Conservation (phyloP, 202 grass and related monocot species). For the Brachypodium distachyon region DNA sequence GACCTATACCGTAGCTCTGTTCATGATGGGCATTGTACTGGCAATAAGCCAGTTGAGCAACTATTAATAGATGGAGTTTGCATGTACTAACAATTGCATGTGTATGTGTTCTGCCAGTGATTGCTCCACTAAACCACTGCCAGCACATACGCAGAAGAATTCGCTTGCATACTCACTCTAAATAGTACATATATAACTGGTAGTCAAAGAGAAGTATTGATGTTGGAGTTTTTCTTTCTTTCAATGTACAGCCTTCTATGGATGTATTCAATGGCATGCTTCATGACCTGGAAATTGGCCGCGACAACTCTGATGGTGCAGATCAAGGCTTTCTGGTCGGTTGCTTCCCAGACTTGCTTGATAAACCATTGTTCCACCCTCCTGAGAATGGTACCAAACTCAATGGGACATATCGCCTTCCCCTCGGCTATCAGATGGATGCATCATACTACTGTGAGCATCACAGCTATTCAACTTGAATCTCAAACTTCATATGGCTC, state of each 20-base stretch:
- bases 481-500: background rate
- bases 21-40: background rate
- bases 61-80: background rate
- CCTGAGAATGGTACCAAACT: constrained; percentile 69
- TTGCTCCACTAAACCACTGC: background rate
- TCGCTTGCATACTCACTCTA: background rate
- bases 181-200: background rate
- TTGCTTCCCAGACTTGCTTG: constrained; percentile 80
- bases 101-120: background rate
- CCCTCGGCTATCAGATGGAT: constrained; percentile 97
- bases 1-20: background rate
- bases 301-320: constrained; percentile 80
- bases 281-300: constrained; percentile 66
- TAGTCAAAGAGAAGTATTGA: background rate
- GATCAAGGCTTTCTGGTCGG: constrained; percentile 86
- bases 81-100: background rate
- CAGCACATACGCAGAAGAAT: background rate
- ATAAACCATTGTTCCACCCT: constrained; percentile 78
- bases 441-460: constrained; percentile 95
- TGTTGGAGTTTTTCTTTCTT: background rate
- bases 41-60: background rate
- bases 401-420: constrained; percentile 82
- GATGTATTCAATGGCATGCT: constrained; percentile 86
- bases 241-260: constrained; percentile 69
- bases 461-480: background rate